Conservation (phyloP, 2,329 filamentous ascomycete genomes). For the Lizonia empirigonia region DNA sequence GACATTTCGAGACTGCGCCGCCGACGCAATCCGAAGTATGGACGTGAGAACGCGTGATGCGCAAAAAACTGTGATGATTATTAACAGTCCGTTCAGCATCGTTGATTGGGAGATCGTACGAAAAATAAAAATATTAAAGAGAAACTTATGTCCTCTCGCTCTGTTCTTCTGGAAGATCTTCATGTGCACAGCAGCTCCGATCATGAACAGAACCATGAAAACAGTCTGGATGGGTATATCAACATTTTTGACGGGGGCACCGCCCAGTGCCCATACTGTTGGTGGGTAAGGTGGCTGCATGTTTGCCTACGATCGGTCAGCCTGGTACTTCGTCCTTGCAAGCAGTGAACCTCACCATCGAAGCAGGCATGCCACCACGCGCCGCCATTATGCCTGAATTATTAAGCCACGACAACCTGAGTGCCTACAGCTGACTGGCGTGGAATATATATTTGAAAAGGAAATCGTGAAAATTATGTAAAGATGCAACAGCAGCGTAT, state of each 20-base stretch:
- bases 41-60: slow-evolving; percentile 52
- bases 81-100: not conserved
- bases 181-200: slow-evolving; percentile 50
- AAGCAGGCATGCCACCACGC: slow-evolving; percentile 20
- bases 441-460: not conserved
- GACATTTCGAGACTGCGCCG: slow-evolving; percentile 48
- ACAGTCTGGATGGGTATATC: slow-evolving; percentile 52
- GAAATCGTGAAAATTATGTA: not conserved
- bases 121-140: slow-evolving; percentile 49
- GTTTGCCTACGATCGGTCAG: slow-evolving; percentile 23
- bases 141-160: slow-evolving; percentile 49
- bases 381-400: slow-evolving; percentile 16
- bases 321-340: not conserved
- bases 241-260: slow-evolving; percentile 40
- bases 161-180: slow-evolving; percentile 50
- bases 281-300: slow-evolving; percentile 40
- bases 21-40: slow-evolving; percentile 44
- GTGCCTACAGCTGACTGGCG: not conserved
- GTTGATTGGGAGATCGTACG: slow-evolving; percentile 26
- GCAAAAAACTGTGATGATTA: slow-evolving; percentile 45
- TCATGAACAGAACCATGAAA: slow-evolving; percentile 51
- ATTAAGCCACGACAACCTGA: not conserved
- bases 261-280: slow-evolving; percentile 45
- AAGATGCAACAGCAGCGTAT: not conserved
- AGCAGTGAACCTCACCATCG: slow-evolving; percentile 15